Evolutionary conservation across 345 rosid genomes (phyloP).

Genomic region (Salix udensis): DNA sequence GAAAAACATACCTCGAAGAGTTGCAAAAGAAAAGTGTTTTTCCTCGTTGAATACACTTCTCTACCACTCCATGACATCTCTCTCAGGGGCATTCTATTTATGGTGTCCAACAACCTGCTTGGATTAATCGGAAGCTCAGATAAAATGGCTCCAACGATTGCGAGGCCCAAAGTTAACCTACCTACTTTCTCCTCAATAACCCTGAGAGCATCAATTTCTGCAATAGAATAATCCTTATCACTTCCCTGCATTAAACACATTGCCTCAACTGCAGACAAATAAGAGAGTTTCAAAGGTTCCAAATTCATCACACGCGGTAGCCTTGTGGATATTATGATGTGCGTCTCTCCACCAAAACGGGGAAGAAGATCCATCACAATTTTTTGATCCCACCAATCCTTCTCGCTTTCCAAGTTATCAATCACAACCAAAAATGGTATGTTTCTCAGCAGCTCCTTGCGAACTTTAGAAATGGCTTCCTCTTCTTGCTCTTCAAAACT

Average conservation of each 20-base stretch:
- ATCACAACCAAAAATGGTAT: slow-evolving; percentile 82
- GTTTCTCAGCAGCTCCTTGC: slow-evolving; percentile 85
- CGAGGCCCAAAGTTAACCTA: slow-evolving; percentile 71
- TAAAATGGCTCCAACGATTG: slow-evolving; percentile 71
- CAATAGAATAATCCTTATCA: slow-evolving; percentile 51
- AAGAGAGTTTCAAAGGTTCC: slow-evolving; percentile 76
- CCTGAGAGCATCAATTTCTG: slow-evolving; percentile 71
- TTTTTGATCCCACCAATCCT: slow-evolving; percentile 96
- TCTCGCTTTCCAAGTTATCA: slow-evolving; percentile 89
- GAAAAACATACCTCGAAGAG: slow-evolving; percentile 95
- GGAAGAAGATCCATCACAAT: slow-evolving; percentile 97
- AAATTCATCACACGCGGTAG: slow-evolving; percentile 79
- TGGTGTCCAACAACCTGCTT: slow-evolving; percentile 76
- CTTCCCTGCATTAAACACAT: slow-evolving; percentile 77
- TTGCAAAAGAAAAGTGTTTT: slow-evolving; percentile 64
- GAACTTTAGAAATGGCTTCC: slow-evolving; percentile 63
- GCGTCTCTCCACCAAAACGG: slow-evolving; percentile 89
- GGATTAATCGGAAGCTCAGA: slow-evolving; percentile 90
- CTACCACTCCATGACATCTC: slow-evolving; percentile 60
- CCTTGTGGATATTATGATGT: slow-evolving; percentile 71
- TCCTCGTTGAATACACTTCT: slow-evolving; percentile 43
- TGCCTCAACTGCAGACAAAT: slow-evolving; percentile 81
- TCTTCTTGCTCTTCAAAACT: slow-evolving; percentile 95
- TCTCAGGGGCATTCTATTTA: slow-evolving; percentile 75
- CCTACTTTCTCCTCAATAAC: slow-evolving; percentile 81